phyloP scores from a whole-genome alignment of 1,284 basidiomycete genomes.

The Cryptococcus floricola region DNA sequence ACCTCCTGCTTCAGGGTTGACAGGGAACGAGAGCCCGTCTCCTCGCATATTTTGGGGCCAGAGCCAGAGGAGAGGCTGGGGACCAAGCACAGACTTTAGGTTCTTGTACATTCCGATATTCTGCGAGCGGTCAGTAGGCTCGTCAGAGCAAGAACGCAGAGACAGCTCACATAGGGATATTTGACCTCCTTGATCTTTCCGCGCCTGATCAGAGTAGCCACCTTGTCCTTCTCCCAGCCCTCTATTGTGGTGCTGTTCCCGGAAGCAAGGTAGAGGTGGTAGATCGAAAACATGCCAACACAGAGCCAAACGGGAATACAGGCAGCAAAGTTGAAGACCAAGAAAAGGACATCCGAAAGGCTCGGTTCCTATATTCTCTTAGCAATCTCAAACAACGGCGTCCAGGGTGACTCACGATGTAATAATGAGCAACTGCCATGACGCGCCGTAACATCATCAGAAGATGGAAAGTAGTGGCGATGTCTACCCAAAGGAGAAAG shows the following conservation, averaged over 20 bases:
- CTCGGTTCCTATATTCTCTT: conserved; percentile 59
- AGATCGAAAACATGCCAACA: conserved; percentile 85
- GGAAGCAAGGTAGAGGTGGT: conserved; percentile 77
- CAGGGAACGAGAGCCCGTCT: conserved; percentile 70
- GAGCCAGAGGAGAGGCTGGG: conserved; percentile 72
- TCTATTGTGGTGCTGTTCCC: conserved; percentile 94
- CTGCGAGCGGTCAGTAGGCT: conserved; percentile 48
- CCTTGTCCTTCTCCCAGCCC: conserved; percentile 87
- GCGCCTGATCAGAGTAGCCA: conserved; percentile 72
- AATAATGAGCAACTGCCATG: conserved; percentile 48
- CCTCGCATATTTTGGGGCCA: conserved; percentile 60
- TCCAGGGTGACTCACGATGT: conserved; percentile 24
- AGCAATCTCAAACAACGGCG: neutral
- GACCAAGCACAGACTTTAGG: conserved; percentile 70
- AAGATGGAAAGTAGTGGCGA: conserved; percentile 69
- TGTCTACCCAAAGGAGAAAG: conserved; percentile 85
- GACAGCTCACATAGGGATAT: conserved; percentile 77
- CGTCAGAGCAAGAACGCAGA: neutral
- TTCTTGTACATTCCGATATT: conserved; percentile 73
- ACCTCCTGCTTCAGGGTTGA: conserved; percentile 73
- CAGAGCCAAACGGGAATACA: conserved; percentile 79
- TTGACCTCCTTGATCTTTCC: conserved; percentile 84
- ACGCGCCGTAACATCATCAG: conserved; percentile 69
- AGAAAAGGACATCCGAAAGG: conserved; percentile 68
- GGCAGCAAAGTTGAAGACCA: conserved; percentile 80